Percentiles rank a stretch among this genome's conserved stretches.
Conservation (phyloP, 1,284 basidiomycete species). For the Agroathelia rolfsii region DNA sequence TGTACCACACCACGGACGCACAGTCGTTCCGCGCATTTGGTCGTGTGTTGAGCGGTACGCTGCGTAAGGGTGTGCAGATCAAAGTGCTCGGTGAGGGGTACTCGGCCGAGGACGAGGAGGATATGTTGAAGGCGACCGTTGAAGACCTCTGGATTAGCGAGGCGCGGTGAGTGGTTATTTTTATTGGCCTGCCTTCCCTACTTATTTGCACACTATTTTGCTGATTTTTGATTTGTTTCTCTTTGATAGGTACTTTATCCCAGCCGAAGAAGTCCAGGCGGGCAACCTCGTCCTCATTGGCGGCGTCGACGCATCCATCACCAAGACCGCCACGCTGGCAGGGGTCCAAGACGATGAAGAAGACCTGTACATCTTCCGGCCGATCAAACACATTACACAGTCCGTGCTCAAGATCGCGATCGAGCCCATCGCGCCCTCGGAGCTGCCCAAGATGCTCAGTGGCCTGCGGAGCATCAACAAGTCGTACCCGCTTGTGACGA, state of each 20-base stretch:
- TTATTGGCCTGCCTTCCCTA: neutral
- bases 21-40: conserved; percentile 94
- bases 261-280: conserved; percentile 79
- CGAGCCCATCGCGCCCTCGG: conserved; percentile 94
- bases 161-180: conserved; percentile 50
- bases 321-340: conserved; percentile 90
- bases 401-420: conserved; percentile 98
- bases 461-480: conserved; percentile 97
- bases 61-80: conserved; percentile 73
- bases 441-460: conserved; percentile 97
- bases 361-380: conserved; percentile 89
- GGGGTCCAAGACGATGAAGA: conserved; percentile 63
- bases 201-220: neutral
- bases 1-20: conserved; percentile 94
- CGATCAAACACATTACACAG: conserved; percentile 93
- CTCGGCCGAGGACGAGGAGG: conserved; percentile 96
- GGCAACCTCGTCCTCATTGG: conserved; percentile 90
- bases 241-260: conserved; percentile 74
- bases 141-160: conserved; percentile 88
- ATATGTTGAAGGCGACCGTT: conserved; percentile 83
- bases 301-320: conserved; percentile 90
- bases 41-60: conserved; percentile 86
- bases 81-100: conserved; percentile 98
- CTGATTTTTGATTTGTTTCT: conserved; percentile 13
- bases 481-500: conserved; percentile 88